Evolutionary conservation across 2,329 filamentous ascomycete species (phyloP), one percentile per base, ranked within the genome.

Genomic region (Westerdykella sp.): DNA sequence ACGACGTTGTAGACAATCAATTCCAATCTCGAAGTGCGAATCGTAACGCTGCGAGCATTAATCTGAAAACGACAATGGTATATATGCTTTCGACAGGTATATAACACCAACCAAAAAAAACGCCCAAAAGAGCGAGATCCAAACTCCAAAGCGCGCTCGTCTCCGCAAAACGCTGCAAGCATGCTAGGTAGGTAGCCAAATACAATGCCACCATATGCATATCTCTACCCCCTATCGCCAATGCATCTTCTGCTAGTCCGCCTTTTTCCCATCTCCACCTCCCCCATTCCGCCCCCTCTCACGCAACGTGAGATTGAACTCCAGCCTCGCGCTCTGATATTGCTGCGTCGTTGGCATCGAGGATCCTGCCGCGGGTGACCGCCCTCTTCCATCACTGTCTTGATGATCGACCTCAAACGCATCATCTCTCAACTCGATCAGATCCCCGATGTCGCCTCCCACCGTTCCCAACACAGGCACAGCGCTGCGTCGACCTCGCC

Each of bases 381-480:
- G 53, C 16, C 62, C 62, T 43, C 62, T 47, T 10, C 57, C 50
- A 6, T 54, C 37, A 1, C 45, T 51, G 23, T 63, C 62, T 3
- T 56, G 63, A 30, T 62, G 61, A 9, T 63, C 65, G 41, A 66
- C 60, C 39, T 68, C 66, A 55, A 75, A 74, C 15, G 74, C 74
- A 56, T 87, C 82, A 15, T 67, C 63, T 42, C 80, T 75, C 47
- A 89, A 71, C 62, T 89, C 85, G 57, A 89, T 89, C 34, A 87
- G 65, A 64, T 88, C 84, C 4, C 77, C 73, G 12, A 77, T 62
- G 5, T 71, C 73, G 13, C 73, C 72, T 15, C 70, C 69, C 6
- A 69, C 49, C 59, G 59, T 54, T 62, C 73, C 55, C 15, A 66
- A 60, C 54, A 54, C 63, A 57, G 46, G 66, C 1, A 62, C 58